A percentile compares a stretch with the other conserved stretches of the same genome.
Evolutionary conservation across 2,329 filamentous ascomycete species (phyloP).

Genomic region (Huntiella decipiens): DNA sequence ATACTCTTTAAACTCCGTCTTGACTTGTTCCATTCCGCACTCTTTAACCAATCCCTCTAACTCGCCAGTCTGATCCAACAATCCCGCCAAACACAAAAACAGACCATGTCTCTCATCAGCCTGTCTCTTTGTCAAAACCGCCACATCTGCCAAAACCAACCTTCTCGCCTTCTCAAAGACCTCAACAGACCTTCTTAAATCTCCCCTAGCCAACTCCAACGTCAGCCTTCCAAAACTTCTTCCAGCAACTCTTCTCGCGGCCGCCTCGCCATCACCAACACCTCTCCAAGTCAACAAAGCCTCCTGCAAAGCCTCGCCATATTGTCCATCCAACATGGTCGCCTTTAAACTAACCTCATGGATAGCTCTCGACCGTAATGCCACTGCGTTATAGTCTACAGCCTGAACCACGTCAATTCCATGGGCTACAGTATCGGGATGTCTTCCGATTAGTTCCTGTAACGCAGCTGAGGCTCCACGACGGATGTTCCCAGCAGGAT

Average conservation of each 20-base stretch:
- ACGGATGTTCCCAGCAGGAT: constrained; percentile 83
- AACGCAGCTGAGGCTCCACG: constrained; percentile 82
- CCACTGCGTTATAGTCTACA: constrained; percentile 86
- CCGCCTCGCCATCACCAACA: constrained; percentile 57
- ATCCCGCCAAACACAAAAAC: constrained; percentile 38
- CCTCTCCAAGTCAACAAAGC: constrained; percentile 72
- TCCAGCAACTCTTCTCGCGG: constrained; percentile 54
- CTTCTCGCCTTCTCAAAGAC: constrained; percentile 21
- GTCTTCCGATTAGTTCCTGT: constrained; percentile 82
- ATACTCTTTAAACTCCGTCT: not conserved
- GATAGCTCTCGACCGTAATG: constrained; percentile 67
- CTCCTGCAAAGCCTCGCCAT: constrained; percentile 49
- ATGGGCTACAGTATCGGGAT: constrained; percentile 64
- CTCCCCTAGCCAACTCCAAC: constrained; percentile 19
- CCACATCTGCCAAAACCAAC: constrained; percentile 26
- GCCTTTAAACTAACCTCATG: constrained; percentile 54
- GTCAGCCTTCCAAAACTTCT: constrained; percentile 44
- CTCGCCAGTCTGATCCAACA: constrained; percentile 29
- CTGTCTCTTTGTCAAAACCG: constrained; percentile 32
- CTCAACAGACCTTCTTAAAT: constrained; percentile 12
- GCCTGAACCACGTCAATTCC: constrained; percentile 76
- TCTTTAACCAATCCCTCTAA: constrained; percentile 19
- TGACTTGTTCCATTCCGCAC: not conserved
- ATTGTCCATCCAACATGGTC: constrained; percentile 46
- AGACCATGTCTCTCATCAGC: constrained; percentile 53